phyloP scores from a whole-genome alignment of 2,329 filamentous ascomycete species.

The Cytospora mali region DNA sequence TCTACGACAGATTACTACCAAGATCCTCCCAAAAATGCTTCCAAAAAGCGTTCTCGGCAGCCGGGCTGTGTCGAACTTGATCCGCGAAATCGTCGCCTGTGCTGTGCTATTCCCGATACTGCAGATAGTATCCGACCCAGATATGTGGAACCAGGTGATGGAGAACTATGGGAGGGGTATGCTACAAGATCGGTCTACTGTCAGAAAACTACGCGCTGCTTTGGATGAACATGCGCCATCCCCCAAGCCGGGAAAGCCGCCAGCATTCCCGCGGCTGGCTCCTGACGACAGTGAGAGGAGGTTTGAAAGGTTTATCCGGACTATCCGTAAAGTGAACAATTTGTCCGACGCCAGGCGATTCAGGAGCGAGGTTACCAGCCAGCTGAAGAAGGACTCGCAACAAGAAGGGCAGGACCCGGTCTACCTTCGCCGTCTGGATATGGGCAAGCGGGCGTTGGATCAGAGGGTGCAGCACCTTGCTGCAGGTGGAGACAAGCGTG shows the following conservation, averaged over 20 bases:
- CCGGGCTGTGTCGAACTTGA: conserved; percentile 75
- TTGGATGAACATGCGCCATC: conserved; percentile 91
- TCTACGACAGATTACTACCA: conserved; percentile 72
- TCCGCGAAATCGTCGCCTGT: conserved; percentile 90
- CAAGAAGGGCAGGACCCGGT: conserved; percentile 80
- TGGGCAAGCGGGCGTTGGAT: conserved; percentile 86
- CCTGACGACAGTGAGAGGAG: conserved; percentile 85
- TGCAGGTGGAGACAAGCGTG: conserved; percentile 59
- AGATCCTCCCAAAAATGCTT: conserved; percentile 73
- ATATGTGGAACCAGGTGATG: conserved; percentile 97
- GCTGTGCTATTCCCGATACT: conserved; percentile 85
- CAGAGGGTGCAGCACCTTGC: conserved; percentile 84
- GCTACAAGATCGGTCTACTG: conserved; percentile 93
- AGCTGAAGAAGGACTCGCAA: conserved; percentile 81
- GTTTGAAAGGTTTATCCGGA: conserved; percentile 92
- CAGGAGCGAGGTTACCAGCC: conserved; percentile 87
- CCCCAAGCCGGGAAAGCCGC: conserved; percentile 66
- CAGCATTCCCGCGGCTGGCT: conserved; percentile 75
- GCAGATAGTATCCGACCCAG: conserved; percentile 81
- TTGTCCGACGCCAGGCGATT: conserved; percentile 91
- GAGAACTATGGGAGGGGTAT: conserved; percentile 85
- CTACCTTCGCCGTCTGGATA: conserved; percentile 87
- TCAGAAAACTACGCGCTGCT: conserved; percentile 86
- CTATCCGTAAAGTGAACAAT: conserved; percentile 85
- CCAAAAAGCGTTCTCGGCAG: conserved; percentile 76